A percentile compares a stretch with the other conserved stretches of the same genome.
These are phyloP conservation scores for Trametes punicea DNA, from an alignment of 768 basidiomycete species.

Conservation along the genomic window DNA sequence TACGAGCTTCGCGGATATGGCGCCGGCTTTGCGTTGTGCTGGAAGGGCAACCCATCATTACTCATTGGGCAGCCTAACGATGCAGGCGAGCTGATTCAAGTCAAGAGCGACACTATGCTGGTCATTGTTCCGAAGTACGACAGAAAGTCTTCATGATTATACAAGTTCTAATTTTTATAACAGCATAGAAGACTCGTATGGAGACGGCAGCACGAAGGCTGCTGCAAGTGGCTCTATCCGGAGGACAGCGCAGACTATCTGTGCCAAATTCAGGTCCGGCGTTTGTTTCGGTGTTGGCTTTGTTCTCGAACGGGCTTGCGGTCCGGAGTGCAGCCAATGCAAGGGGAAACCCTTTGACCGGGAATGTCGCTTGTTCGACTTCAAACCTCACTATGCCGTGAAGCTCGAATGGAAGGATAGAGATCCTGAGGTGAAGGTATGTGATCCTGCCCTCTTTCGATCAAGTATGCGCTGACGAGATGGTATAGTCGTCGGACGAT, in stretches of 20 bases:
- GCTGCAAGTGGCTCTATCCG: not conserved
- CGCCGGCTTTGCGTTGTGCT: constrained; percentile 84
- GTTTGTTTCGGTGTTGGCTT: constrained; percentile 86
- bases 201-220: constrained; percentile 5
- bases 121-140: constrained; percentile 85
- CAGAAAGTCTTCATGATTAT: not conserved
- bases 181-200: constrained; percentile 27
- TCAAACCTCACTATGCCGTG: constrained; percentile 77
- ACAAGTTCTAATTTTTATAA: not conserved
- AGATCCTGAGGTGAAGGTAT: constrained; percentile 46
- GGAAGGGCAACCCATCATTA: constrained; percentile 72
- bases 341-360: constrained; percentile 63
- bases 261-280: constrained; percentile 80
- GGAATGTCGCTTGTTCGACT: constrained; percentile 76
- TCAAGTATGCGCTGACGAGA: not conserved
- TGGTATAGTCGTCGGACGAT: constrained; percentile 49
- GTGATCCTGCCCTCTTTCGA: constrained; percentile 8
- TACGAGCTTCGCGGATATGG: constrained; percentile 65
- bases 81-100: constrained; percentile 77
- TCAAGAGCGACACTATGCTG: constrained; percentile 74
- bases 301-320: constrained; percentile 79
- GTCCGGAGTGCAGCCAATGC: constrained; percentile 61
- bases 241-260: constrained; percentile 54
- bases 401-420: constrained; percentile 49
- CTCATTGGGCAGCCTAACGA: constrained; percentile 67